These are phyloP conservation scores for Talaromyces sp. DNA, from an alignment of 2,329 filamentous ascomycete genomes.

Conservation along the genomic window DNA sequence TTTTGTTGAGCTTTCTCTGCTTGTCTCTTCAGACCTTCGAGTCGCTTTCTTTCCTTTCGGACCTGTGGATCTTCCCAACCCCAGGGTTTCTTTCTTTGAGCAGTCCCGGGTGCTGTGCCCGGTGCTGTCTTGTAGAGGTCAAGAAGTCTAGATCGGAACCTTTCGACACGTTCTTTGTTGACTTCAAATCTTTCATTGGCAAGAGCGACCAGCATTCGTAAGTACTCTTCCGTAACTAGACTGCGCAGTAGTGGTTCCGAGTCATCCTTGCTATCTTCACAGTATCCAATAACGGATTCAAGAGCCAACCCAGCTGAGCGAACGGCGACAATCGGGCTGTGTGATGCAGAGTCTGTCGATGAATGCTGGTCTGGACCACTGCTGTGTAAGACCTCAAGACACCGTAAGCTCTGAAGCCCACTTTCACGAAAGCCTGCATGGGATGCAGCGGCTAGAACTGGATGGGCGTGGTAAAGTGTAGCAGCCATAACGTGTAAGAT, in stretches of 20 bases:
- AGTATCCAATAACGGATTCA: slow-evolving; percentile 72
- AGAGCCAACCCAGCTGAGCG: slow-evolving; percentile 78
- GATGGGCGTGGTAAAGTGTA: slow-evolving; percentile 70
- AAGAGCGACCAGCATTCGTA: slow-evolving; percentile 64
- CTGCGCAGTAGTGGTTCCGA: slow-evolving; percentile 42
- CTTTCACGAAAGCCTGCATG: slow-evolving; percentile 87
- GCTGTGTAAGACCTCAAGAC: slow-evolving; percentile 30
- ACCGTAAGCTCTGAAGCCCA: slow-evolving; percentile 66
- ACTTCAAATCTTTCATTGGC: slow-evolving; percentile 60
- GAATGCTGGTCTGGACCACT: slow-evolving; percentile 18
- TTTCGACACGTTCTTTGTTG: slow-evolving; percentile 40
- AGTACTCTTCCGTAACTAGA: slow-evolving; percentile 64
- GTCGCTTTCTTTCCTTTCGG: slow-evolving; percentile 40
- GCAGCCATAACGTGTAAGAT: slow-evolving; percentile 84
- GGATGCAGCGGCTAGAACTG: slow-evolving; percentile 70
- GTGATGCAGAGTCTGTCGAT: slow-evolving; percentile 27
- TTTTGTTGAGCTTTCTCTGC: slow-evolving; percentile 21
- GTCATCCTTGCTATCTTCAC: slow-evolving; percentile 26
- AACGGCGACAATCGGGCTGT: slow-evolving; percentile 76
- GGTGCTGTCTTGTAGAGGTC: slow-evolving; percentile 21
- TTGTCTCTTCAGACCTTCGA: slow-evolving; percentile 40
- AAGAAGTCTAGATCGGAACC: slow-evolving; percentile 35
- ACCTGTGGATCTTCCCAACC: slow-evolving; percentile 40
- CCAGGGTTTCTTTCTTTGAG: slow-evolving; percentile 20
- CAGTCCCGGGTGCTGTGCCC: not conserved